Percentiles rank a stretch among this genome's conserved stretches.
Evolutionary conservation across 257 asterid species (phyloP).

Genomic region (Dorcoceras hygrometricum): DNA sequence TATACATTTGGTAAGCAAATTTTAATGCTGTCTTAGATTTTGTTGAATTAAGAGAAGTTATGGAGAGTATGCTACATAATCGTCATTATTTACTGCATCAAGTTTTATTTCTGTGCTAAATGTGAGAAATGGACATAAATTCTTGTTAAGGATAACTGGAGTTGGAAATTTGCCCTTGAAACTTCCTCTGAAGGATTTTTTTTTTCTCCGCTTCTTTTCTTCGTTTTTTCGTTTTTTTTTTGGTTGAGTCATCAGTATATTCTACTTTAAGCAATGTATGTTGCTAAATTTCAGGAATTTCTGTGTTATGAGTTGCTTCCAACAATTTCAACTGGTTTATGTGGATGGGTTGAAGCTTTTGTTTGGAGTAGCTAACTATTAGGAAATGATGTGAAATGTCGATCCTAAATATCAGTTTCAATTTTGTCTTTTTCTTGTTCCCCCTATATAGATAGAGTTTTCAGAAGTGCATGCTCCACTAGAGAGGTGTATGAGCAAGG

Average conservation of each 20-base stretch:
- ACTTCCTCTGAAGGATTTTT: neutral
- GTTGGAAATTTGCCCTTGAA: neutral
- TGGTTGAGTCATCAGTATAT: too few relatives aligned
- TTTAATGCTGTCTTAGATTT: constrained; percentile 2
- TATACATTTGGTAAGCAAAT: constrained; percentile 71
- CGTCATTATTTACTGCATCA: constrained; percentile 22
- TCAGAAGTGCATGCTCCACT: constrained; percentile 66
- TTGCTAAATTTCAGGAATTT: too few relatives aligned
- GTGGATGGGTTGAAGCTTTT: too few relatives aligned
- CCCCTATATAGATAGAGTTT: constrained; percentile 62
- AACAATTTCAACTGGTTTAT: constrained; percentile 4
- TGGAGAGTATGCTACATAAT: constrained; percentile 3
- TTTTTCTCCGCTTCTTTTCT: constrained; percentile 4
- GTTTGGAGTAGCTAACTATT: too few relatives aligned
- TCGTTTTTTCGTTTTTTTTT: neutral
- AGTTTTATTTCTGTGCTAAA: constrained; percentile 2
- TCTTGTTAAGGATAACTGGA: neutral
- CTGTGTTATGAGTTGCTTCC: constrained; percentile 15
- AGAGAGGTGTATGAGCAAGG: constrained; percentile 86
- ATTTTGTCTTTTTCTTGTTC: neutral
- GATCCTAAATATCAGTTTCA: too few relatives aligned
- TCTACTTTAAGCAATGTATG: too few relatives aligned
- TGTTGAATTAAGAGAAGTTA: constrained; percentile 13
- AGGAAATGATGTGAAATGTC: too few relatives aligned
- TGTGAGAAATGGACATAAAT: neutral